Evolutionary conservation across 2,329 filamentous ascomycete species (phyloP).

Genomic region (Acephala macrosclerotiorum): DNA sequence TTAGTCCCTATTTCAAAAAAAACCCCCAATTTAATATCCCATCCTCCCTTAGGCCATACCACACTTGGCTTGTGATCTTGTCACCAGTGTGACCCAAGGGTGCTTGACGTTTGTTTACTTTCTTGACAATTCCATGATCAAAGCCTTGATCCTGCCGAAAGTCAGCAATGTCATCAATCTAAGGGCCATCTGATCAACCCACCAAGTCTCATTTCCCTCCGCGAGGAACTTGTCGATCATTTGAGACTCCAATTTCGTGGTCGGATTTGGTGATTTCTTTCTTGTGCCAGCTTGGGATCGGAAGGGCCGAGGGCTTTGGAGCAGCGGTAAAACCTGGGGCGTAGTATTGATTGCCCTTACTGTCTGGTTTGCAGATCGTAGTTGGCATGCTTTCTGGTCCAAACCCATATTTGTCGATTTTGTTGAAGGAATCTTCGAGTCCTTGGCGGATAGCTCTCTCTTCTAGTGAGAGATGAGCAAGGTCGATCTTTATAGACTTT

Average conservation of each 20-base stretch:
- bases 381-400: neutral
- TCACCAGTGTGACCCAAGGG: neutral
- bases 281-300: neutral
- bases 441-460: neutral
- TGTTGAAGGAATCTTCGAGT: neutral
- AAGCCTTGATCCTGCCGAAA: neutral
- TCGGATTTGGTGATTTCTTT: neutral
- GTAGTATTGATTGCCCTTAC: neutral
- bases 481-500: neutral
- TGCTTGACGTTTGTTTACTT: neutral
- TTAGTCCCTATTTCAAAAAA: neutral
- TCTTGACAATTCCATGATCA: neutral
- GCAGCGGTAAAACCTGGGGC: neutral
- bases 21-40: neutral
- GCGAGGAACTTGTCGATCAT: neutral
- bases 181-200: neutral
- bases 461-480: neutral
- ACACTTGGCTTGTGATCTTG: neutral
- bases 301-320: neutral
- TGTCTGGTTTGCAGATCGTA: neutral
- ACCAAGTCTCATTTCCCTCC: neutral
- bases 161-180: neutral
- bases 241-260: neutral
- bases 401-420: neutral
- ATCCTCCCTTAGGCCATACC: neutral